Base-by-base conservation (phyloP, 225 moss, liverwort and hornwort species). In the Physcomitrellopsis africana region DNA sequence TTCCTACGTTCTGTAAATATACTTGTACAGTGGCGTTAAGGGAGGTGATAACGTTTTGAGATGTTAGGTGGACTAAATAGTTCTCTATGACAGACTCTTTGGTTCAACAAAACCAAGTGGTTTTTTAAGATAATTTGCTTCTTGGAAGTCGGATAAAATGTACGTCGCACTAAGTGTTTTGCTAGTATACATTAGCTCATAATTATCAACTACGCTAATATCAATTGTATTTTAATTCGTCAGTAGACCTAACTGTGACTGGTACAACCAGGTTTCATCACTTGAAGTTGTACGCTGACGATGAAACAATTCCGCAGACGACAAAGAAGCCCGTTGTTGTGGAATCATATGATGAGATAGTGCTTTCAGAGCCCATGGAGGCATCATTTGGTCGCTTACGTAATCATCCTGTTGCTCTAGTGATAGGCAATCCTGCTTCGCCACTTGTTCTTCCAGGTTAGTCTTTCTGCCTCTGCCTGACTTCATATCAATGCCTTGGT, bases 281-380 rank as follows among this genome's bases (percentile, higher is more conserved):
- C 73, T 72, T 99, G 75, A 99, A 93, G 78, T 81, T 95, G 15
- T 99, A 99, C 76, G 87, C 97, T 46, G 95, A 99, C 44, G 94
- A 99, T 68, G 93, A 99, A 65, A 82, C 94, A 64, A 86, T 91
- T 51, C 95, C 87, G 32, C 95, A 99, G 67, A 92, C 86, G 61
- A 99, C 94, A 1, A 99, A 99, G 69, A 99, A 99, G 77, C 97
- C 94, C 64, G 94, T 99, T 56, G 90, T 93, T 5, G 89, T 99
- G 73, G 97, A 99, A 83, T 76, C 94, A 0, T 99, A 94, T 61
- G 92, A 99, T 76, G 97, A 99, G 84, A 92, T 99, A 78, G 95
- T 99, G 41, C 81, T 99, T 44, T 81, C 90, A 46, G 97, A 99
- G 69, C 97, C 95, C 51, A 86, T 91, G 51, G 97, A 93, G 73